Evolutionary conservation across 1,284 basidiomycete species (phyloP).

Genomic region (Ustilago shanxiensis): DNA sequence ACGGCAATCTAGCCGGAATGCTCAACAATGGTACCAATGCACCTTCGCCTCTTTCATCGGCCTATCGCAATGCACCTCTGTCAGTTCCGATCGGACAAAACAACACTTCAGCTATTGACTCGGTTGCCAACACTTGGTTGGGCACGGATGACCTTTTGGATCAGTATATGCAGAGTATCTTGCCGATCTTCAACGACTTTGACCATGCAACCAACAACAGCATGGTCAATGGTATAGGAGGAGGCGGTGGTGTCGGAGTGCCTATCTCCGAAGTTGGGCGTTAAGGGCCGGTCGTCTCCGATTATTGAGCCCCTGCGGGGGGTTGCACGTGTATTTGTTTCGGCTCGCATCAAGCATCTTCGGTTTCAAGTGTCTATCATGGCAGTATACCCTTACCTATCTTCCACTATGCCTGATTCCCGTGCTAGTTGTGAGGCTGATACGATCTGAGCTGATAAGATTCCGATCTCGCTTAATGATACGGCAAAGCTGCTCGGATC

Average conservation of each 20-base stretch:
- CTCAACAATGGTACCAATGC: constrained; percentile 17
- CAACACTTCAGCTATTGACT: constrained; percentile 20
- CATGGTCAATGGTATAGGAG: constrained; percentile 37
- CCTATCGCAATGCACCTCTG: constrained; percentile 15
- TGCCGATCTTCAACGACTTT: constrained; percentile 54
- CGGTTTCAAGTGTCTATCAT: background rate
- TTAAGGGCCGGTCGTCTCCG: constrained; percentile 1
- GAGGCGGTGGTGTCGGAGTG: constrained; percentile 41
- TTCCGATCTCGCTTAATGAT: too few relatives aligned
- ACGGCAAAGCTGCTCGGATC: too few relatives aligned
- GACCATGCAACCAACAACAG: constrained; percentile 47
- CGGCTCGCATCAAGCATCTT: too few relatives aligned
- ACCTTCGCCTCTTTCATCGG: constrained; percentile 25
- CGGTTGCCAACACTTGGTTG: constrained; percentile 43
- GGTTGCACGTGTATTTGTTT: too few relatives aligned
- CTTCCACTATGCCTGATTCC: too few relatives aligned
- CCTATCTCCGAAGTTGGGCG: constrained; percentile 42
- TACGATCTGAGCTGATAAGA: too few relatives aligned
- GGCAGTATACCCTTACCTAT: background rate
- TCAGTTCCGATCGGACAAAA: constrained; percentile 4
- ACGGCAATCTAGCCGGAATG: constrained; percentile 10
- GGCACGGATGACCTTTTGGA: constrained; percentile 50
- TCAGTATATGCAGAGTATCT: constrained; percentile 52
- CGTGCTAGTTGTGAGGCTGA: too few relatives aligned
- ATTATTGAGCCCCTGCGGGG: background rate